phyloP scores from a whole-genome alignment of 768 basidiomycete genomes.

The Gymnopilus dilepis region DNA sequence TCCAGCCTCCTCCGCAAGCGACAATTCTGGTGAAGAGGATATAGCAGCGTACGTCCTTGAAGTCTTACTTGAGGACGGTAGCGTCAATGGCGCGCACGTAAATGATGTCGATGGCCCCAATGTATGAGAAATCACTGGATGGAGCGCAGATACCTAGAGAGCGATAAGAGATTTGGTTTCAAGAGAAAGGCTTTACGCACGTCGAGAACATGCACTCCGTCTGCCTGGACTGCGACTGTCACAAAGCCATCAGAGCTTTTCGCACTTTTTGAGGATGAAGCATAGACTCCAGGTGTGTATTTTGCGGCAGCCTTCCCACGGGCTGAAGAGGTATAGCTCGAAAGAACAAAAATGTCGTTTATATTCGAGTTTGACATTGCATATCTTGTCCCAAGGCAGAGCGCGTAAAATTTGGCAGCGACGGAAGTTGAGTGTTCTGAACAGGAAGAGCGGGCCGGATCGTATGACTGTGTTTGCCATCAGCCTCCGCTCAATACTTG shows the following conservation, averaged over 20 bases:
- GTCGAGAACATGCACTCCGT: slow-evolving; percentile 78
- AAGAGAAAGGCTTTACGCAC: slow-evolving; percentile 44
- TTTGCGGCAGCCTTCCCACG: slow-evolving; percentile 34
- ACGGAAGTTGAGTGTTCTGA: neutral
- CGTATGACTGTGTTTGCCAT: neutral
- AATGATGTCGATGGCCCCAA: slow-evolving; percentile 70
- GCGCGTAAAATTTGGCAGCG: neutral
- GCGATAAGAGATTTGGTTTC: neutral
- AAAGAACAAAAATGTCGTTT: slow-evolving; percentile 44
- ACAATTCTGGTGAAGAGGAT: slow-evolving; percentile 50
- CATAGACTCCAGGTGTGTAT: slow-evolving; percentile 25
- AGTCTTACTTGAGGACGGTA: slow-evolving; percentile 37
- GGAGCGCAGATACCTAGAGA: slow-evolving; percentile 61
- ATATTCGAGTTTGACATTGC: slow-evolving; percentile 32
- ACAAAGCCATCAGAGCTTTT: slow-evolving; percentile 57
- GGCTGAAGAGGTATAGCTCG: slow-evolving; percentile 36
- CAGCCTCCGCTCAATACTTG: neutral
- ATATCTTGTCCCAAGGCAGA: neutral
- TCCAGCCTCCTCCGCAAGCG: slow-evolving; percentile 41
- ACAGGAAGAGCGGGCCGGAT: neutral
- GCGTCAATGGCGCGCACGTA: slow-evolving; percentile 61
- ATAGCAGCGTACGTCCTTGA: slow-evolving; percentile 64
- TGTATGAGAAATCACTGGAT: slow-evolving; percentile 71
- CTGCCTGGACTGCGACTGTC: slow-evolving; percentile 71
- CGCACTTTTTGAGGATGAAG: slow-evolving; percentile 24